These are phyloP conservation scores for Alopecurus myosuroides DNA, from an alignment of 176 grass and related monocot species.

Conservation along the genomic window DNA sequence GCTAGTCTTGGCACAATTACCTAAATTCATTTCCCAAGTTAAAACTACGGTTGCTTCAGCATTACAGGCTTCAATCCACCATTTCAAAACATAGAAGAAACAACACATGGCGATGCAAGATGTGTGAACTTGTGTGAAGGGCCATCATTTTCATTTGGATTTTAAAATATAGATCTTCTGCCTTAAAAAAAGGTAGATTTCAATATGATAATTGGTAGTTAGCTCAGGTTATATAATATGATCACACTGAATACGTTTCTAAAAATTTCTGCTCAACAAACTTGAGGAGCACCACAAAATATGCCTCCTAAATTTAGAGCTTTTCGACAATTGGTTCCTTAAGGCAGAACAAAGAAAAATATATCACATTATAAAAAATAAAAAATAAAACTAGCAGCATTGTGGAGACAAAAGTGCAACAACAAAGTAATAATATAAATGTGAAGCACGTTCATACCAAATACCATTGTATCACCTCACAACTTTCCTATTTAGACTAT, in stretches of 20 bases:
- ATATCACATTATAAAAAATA: background rate
- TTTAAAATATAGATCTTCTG: conserved; percentile 51
- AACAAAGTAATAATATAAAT: background rate
- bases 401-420: background rate
- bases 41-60: conserved; percentile 10
- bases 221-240: conserved; percentile 47
- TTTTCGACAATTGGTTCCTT: conserved; percentile 10
- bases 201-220: conserved; percentile 33
- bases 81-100: conserved; percentile 29
- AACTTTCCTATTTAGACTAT: background rate
- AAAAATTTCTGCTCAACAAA: conserved; percentile 71
- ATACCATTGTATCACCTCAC: background rate
- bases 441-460: background rate
- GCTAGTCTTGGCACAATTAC: conserved; percentile 28
- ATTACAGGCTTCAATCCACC: conserved; percentile 25
- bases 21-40: conserved; percentile 31
- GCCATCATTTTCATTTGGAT: conserved; percentile 15
- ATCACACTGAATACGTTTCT: conserved; percentile 84
- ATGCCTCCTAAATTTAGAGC: conserved; percentile 44
- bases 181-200: conserved; percentile 44
- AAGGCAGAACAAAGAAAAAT: background rate
- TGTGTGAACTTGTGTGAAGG: conserved; percentile 42
- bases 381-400: background rate
- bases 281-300: conserved; percentile 36
- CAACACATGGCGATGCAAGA: conserved; percentile 17